A percentile compares a stretch with the other conserved stretches of the same genome.
Conservation (phyloP, 2,329 filamentous ascomycete species). For the Volutella citrinella region DNA sequence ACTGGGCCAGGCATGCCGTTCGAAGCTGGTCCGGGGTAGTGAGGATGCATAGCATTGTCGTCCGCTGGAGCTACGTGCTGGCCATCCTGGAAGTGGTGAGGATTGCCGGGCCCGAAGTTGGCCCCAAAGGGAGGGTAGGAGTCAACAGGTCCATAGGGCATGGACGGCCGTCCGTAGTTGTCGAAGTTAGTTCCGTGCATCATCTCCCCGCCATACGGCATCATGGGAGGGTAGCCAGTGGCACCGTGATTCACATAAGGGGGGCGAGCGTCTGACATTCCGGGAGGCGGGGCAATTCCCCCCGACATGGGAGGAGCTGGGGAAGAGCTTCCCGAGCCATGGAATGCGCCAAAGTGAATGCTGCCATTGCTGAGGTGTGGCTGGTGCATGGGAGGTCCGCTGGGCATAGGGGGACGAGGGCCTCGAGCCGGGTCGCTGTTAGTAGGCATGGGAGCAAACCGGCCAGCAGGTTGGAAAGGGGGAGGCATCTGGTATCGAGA, state of each 20-base stretch:
- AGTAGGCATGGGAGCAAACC: conserved; percentile 25
- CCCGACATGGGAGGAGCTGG: conserved; percentile 50
- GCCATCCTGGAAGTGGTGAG: conserved; percentile 61
- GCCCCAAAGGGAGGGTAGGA: conserved; percentile 31
- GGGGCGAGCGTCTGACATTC: conserved; percentile 35
- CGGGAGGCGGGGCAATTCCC: conserved; percentile 48
- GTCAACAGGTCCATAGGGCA: conserved; percentile 34
- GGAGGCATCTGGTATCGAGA: conserved; percentile 43
- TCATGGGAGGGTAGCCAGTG: conserved; percentile 37
- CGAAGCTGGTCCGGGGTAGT: conserved; percentile 37
- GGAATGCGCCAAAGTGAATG: conserved; percentile 54
- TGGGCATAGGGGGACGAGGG: conserved; percentile 30
- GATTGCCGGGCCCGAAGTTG: conserved; percentile 52
- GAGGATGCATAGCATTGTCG: conserved; percentile 41
- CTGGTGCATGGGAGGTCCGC: conserved; percentile 44
- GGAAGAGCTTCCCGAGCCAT: conserved; percentile 56
- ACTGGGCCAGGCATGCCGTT: conserved; percentile 30
- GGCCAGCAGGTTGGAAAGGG: conserved; percentile 37
- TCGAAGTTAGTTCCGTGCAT: conserved; percentile 34
- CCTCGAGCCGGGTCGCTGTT: conserved; percentile 33
- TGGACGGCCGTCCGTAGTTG: conserved; percentile 34
- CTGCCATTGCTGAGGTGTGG: conserved; percentile 53
- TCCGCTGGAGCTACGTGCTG: conserved; percentile 52
- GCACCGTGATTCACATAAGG: conserved; percentile 31
- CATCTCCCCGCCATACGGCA: conserved; percentile 34